Base-by-base conservation (phyloP, 2,329 filamentous ascomycete genomes). In the Teratosphaeria zuluensis region DNA sequence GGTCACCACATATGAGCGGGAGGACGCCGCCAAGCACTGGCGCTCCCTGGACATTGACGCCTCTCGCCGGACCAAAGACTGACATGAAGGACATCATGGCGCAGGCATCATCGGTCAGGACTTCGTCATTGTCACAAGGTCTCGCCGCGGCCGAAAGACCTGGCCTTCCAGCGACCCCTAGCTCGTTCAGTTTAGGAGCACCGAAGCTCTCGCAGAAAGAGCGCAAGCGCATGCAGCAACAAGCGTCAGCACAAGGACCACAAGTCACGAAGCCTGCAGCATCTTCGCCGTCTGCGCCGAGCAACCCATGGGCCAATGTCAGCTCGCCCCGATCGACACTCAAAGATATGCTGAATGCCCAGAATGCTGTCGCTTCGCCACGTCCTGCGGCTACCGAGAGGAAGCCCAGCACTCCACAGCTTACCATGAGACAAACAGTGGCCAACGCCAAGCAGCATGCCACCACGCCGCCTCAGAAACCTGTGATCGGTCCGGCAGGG, bases 161-260 rank as follows among this genome's bases (percentile, higher is more conserved):
- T n/a, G 32, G n/a, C 9, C 48, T 56, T 9, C 55, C 58, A 12
- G 60, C 63, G 1, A 63, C 63, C 2, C 61, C 67, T 16, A 60
- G 59, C 21, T 61, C 67, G 1, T 64, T 68, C 58, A 66, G 66
- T 68, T 66, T 68, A 61, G 76, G 67, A 30, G 71, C 76, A 42
- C 73, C 76, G 0, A 96, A 89, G 70, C 74, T 95, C 64, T 96
- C 92, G 0, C 94, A 97, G 66, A 95, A 94, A 69, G 92, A 96
- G 72, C 85, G 91, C 24, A 97, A 96, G 75, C 89, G 84, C 69
- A 84, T 91, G 63, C 84, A 90, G 66, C 87, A 90, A 67, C 42
- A 21, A 9, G 42, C 42, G n/a, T 5, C 42, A 21, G 42, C n/a
- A 21, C 42, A 48, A 48, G 42, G 42, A 8, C 80, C 84, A 61